phyloP scores from a whole-genome alignment of 2,329 filamentous ascomycete species.

The Helicocarpus griseus region DNA sequence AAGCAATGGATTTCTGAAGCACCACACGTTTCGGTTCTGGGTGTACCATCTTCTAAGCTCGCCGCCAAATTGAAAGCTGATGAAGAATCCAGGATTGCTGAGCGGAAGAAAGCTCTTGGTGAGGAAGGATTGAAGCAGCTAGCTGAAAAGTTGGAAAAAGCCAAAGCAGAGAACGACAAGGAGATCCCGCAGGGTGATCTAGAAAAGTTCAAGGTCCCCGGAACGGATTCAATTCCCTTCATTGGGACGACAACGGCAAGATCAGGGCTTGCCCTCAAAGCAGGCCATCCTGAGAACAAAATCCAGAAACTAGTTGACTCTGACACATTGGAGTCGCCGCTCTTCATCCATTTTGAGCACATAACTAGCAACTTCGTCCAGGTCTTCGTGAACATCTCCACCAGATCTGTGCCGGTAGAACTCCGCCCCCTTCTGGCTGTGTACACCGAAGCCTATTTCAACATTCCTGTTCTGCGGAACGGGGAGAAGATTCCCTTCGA shows the following conservation, averaged over 20 bases:
- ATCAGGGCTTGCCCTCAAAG: constrained; percentile 63
- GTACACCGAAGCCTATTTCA: constrained; percentile 90
- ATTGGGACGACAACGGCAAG: constrained; percentile 79
- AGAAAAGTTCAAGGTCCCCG: constrained; percentile 70
- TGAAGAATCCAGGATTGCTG: constrained; percentile 68
- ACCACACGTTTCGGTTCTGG: constrained; percentile 77
- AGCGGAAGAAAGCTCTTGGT: constrained; percentile 69
- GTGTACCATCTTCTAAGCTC: constrained; percentile 70
- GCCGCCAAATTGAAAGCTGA: constrained; percentile 72
- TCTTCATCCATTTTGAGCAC: constrained; percentile 96
- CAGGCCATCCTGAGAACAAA: constrained; percentile 57
- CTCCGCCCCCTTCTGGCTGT: constrained; percentile 75
- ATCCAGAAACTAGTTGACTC: constrained; percentile 69
- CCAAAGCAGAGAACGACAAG: constrained; percentile 80
- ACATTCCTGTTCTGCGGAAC: constrained; percentile 69
- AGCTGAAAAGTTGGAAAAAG: constrained; percentile 64
- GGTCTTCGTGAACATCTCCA: constrained; percentile 71
- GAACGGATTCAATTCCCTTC: constrained; percentile 87
- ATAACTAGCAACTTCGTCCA: constrained; percentile 89
- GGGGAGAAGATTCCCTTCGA: constrained; percentile 77
- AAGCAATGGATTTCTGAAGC: constrained; percentile 78
- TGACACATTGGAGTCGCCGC: constrained; percentile 52
- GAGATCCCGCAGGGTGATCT: constrained; percentile 77
- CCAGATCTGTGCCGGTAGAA: constrained; percentile 64
- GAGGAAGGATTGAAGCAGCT: constrained; percentile 70